These are phyloP conservation scores for Tothia fuscella DNA, from an alignment of 2,329 filamentous ascomycete genomes.

Conservation along the genomic window DNA sequence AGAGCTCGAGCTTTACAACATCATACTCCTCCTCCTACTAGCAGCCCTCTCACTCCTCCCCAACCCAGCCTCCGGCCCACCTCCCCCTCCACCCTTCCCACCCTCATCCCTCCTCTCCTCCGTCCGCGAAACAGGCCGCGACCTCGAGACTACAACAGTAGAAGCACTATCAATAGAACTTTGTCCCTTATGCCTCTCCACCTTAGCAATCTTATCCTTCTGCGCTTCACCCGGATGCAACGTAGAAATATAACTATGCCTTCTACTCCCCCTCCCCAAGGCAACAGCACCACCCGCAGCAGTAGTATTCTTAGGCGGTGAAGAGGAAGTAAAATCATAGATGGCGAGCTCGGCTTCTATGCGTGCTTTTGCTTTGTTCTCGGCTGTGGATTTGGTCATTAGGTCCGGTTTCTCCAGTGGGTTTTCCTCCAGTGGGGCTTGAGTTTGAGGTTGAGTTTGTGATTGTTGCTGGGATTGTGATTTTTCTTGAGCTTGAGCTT, in stretches of 20 bases:
- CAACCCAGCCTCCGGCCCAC: slow-evolving; percentile 12
- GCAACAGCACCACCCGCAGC: slow-evolving; percentile 20
- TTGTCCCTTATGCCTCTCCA: slow-evolving; percentile 12
- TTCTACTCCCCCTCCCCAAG: slow-evolving; percentile 17
- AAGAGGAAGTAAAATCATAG: slow-evolving; percentile 27
- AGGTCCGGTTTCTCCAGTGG: not conserved
- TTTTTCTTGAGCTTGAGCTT: too few species aligned
- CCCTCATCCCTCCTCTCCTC: too few species aligned
- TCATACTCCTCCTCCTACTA: slow-evolving; percentile 31
- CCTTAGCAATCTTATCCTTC: slow-evolving; percentile 9
- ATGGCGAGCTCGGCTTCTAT: slow-evolving; percentile 18
- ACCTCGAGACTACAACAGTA: not conserved
- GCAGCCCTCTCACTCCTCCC: slow-evolving; percentile 22
- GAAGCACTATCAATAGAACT: slow-evolving; percentile 12
- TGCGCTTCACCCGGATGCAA: slow-evolving; percentile 8
- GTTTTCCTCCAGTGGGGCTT: not conserved
- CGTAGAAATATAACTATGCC: slow-evolving; percentile 23
- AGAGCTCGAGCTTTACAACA: slow-evolving; percentile 23
- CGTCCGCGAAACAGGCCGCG: too few species aligned
- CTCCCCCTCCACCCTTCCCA: slow-evolving; percentile 14
- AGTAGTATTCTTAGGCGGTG: slow-evolving; percentile 16
- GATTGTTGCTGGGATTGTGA: not conserved
- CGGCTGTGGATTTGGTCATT: not conserved
- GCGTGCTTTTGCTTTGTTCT: not conserved
- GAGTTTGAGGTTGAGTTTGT: not conserved